Percentiles rank a stretch among this genome's conserved stretches.
These are phyloP conservation scores for Berkeleyomyces rouxiae DNA, from an alignment of 2,329 filamentous ascomycete genomes.

Conservation along the genomic window DNA sequence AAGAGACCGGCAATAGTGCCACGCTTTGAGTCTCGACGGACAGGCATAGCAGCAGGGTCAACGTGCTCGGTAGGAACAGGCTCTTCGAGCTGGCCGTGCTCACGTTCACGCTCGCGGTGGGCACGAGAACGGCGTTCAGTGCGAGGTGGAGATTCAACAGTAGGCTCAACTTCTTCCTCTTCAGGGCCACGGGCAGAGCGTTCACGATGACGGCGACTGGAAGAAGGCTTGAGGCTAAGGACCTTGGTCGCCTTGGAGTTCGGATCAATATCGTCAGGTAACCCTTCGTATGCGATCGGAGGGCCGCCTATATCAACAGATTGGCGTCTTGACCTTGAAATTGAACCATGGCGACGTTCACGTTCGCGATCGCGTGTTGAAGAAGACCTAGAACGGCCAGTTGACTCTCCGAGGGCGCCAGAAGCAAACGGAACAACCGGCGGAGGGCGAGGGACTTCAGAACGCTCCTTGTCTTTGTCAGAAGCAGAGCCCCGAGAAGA, in stretches of 20 bases:
- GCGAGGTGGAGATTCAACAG: conserved; percentile 7
- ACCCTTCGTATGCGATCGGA: background rate
- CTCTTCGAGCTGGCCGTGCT: background rate
- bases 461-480: conserved; percentile 26
- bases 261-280: background rate
- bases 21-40: conserved; percentile 11
- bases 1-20: conserved; percentile 38
- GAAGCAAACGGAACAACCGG: conserved; percentile 36
- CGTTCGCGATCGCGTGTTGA: conserved; percentile 39
- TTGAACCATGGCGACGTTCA: conserved; percentile 40
- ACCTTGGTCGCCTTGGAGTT: conserved; percentile 59
- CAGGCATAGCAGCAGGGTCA: background rate
- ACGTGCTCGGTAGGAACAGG: background rate
- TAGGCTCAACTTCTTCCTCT: conserved; percentile 8
- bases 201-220: conserved; percentile 12
- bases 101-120: conserved; percentile 6
- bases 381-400: conserved; percentile 48
- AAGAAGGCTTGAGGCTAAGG: conserved; percentile 39
- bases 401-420: background rate
- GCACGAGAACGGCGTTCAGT: conserved; percentile 3
- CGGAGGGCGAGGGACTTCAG: conserved; percentile 33
- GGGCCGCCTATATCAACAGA: conserved; percentile 38
- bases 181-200: conserved; percentile 13
- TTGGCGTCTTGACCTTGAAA: conserved; percentile 46
- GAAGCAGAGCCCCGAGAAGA: conserved; percentile 14